phyloP scores from a whole-genome alignment of 2,329 filamentous ascomycete species.

The Pleurostoma richardsiae region DNA sequence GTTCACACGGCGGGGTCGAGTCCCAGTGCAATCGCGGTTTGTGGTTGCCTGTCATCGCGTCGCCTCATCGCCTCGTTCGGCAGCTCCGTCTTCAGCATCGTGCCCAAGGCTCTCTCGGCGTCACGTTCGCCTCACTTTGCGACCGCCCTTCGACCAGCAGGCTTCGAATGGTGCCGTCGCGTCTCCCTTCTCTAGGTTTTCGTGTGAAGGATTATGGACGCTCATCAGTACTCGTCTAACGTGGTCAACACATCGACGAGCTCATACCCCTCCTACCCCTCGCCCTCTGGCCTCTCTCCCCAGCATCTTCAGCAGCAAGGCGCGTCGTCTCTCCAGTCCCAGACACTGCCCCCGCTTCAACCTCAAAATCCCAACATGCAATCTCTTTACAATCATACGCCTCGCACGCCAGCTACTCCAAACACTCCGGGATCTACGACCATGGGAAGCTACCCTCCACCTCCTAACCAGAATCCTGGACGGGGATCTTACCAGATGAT shows the following conservation, averaged over 20 bases:
- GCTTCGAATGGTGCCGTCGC: conserved; percentile 10
- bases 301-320: conserved; percentile 14
- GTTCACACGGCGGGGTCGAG: too few species aligned
- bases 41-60: too few species aligned
- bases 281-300: conserved; percentile 16
- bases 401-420: conserved; percentile 57
- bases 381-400: conserved; percentile 55
- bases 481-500: conserved; percentile 52
- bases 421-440: conserved; percentile 51
- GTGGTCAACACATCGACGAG: conserved; percentile 22
- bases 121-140: too few species aligned
- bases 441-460: conserved; percentile 48
- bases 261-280: conserved; percentile 16
- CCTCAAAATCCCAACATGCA: conserved; percentile 43
- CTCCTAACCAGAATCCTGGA: conserved; percentile 37
- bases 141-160: neutral
- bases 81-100: too few species aligned
- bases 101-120: too few species aligned
- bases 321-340: conserved; percentile 9
- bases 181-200: conserved; percentile 9
- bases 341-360: conserved; percentile 26
- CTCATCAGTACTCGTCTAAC: conserved; percentile 20
- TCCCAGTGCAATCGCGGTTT: too few species aligned
- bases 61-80: too few species aligned
- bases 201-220: conserved; percentile 19